phyloP scores from a whole-genome alignment of 2,329 filamentous ascomycete species.

The Blastomyces gilchristii region DNA sequence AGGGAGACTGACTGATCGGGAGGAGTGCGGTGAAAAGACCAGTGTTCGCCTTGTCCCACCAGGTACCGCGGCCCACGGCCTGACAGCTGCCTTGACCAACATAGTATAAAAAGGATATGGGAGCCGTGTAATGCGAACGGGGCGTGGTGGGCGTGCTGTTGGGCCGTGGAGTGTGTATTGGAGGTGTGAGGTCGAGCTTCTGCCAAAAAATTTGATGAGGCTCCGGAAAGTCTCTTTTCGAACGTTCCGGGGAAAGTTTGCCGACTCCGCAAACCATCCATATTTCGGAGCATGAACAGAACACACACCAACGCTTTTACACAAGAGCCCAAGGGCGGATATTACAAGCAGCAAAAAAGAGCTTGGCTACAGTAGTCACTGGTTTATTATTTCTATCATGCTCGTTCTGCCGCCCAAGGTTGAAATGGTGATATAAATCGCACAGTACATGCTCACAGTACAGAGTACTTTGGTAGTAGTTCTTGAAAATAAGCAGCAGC shows the following conservation, averaged over 20 bases:
- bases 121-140: neutral
- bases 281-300: neutral
- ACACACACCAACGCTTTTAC: no score
- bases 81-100: constrained; percentile 47
- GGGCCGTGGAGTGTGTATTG: neutral
- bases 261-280: constrained; percentile 8
- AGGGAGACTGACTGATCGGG: constrained; percentile 28
- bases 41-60: constrained; percentile 26
- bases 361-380: neutral
- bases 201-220: constrained; percentile 4
- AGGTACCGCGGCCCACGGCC: constrained; percentile 38
- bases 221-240: neutral
- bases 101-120: constrained; percentile 30
- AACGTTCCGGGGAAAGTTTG: constrained; percentile 7
- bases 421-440: neutral
- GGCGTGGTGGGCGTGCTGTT: neutral
- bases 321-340: no score
- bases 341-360: neutral
- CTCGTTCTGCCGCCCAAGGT: neutral
- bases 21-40: constrained; percentile 21
- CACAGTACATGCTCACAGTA: neutral
- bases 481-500: neutral
- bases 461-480: neutral
- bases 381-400: constrained; percentile 3
- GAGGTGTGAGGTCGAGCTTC: neutral